These are phyloP conservation scores for Hylodesmum podocarpum DNA, from an alignment of 306 rosid genomes.

Conservation along the genomic window DNA sequence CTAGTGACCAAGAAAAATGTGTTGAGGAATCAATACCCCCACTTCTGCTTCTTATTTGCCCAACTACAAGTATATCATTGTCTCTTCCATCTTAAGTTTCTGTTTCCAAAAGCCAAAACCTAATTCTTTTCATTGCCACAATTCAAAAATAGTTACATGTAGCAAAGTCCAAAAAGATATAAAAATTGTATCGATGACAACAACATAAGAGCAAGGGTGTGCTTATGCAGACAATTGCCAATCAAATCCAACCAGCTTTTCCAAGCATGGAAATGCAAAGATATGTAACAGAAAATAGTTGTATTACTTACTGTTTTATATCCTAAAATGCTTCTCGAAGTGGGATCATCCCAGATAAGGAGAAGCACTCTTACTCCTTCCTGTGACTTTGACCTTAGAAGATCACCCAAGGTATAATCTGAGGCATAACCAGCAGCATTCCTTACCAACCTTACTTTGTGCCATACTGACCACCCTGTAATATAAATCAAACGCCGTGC, in stretches of 20 bases:
- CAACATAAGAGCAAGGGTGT: conserved; percentile 8
- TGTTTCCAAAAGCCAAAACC: neutral
- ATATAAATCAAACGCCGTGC: conserved; percentile 82
- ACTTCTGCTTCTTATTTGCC: neutral
- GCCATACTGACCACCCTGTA: conserved; percentile 98
- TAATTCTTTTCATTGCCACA: neutral
- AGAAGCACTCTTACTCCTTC: conserved; percentile 98
- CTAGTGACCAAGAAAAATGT: conserved; percentile 7
- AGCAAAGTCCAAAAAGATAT: neutral
- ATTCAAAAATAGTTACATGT: neutral
- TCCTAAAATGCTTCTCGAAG: conserved; percentile 91
- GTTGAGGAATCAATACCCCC: neutral
- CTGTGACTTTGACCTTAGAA: conserved; percentile 80
- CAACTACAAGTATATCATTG: neutral
- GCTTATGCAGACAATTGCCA: neutral
- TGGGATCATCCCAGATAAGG: conserved; percentile 97
- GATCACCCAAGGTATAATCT: conserved; percentile 69
- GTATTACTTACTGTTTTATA: conserved; percentile 69
- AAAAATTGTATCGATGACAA: neutral
- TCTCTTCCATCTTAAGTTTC: neutral
- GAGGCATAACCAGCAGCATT: conserved; percentile 50
- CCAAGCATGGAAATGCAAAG: neutral
- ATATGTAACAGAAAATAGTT: conserved; percentile 13
- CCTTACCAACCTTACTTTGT: conserved; percentile 71
- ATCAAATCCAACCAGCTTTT: neutral